Conservation (phyloP, 495 filamentous ascomycete genomes). For the Umbilicaria muhlenbergii region DNA sequence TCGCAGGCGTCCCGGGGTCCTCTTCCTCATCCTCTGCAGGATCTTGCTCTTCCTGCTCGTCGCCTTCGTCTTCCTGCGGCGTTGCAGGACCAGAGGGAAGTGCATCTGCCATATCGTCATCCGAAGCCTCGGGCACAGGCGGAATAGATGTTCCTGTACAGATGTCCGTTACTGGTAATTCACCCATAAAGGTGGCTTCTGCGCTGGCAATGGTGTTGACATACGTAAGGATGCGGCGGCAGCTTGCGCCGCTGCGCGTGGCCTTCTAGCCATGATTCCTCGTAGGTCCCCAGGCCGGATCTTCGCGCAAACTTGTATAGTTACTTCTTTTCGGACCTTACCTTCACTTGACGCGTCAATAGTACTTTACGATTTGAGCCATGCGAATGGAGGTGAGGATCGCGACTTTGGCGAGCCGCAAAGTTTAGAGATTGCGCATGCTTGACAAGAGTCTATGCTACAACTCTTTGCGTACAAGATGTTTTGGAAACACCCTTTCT, state of each 20-base stretch:
- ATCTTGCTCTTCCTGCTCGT: constrained; percentile 19
- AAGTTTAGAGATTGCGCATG: no score
- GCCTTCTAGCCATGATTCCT: constrained; percentile 29
- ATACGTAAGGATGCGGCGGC: constrained; percentile 32
- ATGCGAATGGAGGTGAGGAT: no score
- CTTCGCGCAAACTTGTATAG: no score
- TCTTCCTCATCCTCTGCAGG: constrained; percentile 20
- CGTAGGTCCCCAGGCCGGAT: neutral
- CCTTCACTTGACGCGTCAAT: no score
- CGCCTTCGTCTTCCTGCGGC: constrained; percentile 17
- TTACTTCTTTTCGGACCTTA: no score
- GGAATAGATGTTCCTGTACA: constrained; percentile 29
- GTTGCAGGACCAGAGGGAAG: constrained; percentile 25
- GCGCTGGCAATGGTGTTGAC: no score
- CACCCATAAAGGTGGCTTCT: neutral
- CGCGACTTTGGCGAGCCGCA: no score
- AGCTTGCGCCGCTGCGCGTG: constrained; percentile 32
- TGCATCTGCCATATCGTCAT: constrained; percentile 32
- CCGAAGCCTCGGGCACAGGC: constrained; percentile 26
- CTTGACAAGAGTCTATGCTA: no score
- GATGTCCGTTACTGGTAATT: neutral
- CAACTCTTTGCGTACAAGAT: no score
- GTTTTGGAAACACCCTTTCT: no score
- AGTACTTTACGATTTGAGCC: no score
- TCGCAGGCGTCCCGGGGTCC: constrained; percentile 21